Evolutionary conservation across 2,329 filamentous ascomycete genomes (phyloP), one percentile per base, ranked within the genome.

Genomic region (Cercospora nicotianae): DNA sequence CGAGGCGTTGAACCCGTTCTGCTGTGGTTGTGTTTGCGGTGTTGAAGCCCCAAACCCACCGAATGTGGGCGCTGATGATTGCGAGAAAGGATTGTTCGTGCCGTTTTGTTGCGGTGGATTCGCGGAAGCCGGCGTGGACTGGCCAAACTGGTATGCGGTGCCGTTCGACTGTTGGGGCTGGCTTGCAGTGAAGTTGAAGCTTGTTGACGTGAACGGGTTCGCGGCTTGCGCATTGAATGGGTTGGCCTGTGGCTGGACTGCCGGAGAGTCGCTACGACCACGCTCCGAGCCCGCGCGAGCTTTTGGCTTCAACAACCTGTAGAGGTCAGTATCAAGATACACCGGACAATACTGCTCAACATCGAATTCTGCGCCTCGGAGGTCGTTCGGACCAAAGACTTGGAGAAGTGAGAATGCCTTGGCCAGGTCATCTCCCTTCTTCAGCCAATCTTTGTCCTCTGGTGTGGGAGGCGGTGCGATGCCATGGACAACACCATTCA

Each of bases 1-100:
- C 30, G 69, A 62, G 16, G 64, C 64, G 55, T 64, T 64, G 62
- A 69, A 72, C 61, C 70, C 67, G 60, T 69, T 72, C 67, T 70
- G 69, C 57, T 67, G 69, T 62, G 65, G 63, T 28, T 67, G 63
- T 20, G 63, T 62, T 30, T 62, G 26, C 6, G 60, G 63, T 30
- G 67, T 58, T 30, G 63, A 70, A 42, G 67, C 51, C 5, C 60
- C 57, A 33, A 70, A 69, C 7, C 60, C 67, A 36, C 68, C 64
- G 30, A 72, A 72, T 39, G 62, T 66, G 6, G 69, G 66, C n/a
- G 68, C 68, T 45, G 63, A 36, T 18, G 67, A 64, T 60, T 66
- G 66, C 16, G 66, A 67, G 53, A 71, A 71, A 31, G 63, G 67
- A 60, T 61, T 65, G 59, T 48, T 53, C 53, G 31, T 66, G 59